A percentile compares a stretch with the other conserved stretches of the same genome.
These are phyloP conservation scores for Glycine latifolia DNA, from an alignment of 306 rosid genomes.

Conservation along the genomic window DNA sequence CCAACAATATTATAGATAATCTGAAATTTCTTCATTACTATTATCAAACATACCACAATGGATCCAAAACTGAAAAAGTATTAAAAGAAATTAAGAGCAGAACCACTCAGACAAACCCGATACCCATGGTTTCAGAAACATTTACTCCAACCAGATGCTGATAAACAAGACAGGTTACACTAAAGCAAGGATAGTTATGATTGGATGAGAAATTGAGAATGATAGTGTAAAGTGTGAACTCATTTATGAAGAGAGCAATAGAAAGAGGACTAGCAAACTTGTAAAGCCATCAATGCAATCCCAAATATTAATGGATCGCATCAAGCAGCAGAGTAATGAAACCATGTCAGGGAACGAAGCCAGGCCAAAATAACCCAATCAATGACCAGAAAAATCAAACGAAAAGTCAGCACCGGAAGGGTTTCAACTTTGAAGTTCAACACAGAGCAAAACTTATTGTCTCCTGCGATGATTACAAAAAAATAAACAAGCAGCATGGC, in stretches of 20 bases:
- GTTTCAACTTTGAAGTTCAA: constrained; percentile 7
- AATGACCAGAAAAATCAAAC: background rate
- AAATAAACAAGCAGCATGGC: background rate
- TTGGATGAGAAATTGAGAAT: background rate
- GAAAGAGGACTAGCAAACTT: constrained; percentile 13
- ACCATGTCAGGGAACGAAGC: constrained; percentile 22
- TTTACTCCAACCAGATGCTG: background rate
- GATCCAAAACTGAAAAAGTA: background rate
- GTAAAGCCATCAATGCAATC: constrained; percentile 24
- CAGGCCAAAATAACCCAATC: constrained; percentile 3
- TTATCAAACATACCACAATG: background rate
- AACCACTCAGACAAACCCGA: background rate
- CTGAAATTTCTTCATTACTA: background rate
- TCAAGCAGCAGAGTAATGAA: constrained; percentile 2
- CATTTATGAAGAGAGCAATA: background rate
- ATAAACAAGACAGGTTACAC: background rate
- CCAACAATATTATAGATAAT: background rate
- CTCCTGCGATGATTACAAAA: background rate
- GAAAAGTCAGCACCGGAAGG: constrained; percentile 10
- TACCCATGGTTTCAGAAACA: background rate
- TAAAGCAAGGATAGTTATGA: background rate
- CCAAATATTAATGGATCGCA: background rate
- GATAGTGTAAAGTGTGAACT: too few relatives aligned
- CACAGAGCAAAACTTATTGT: constrained; percentile 7
- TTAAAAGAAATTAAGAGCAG: background rate